Conservation (phyloP, 2,329 filamentous ascomycete genomes). For the Epichloe typhina region DNA sequence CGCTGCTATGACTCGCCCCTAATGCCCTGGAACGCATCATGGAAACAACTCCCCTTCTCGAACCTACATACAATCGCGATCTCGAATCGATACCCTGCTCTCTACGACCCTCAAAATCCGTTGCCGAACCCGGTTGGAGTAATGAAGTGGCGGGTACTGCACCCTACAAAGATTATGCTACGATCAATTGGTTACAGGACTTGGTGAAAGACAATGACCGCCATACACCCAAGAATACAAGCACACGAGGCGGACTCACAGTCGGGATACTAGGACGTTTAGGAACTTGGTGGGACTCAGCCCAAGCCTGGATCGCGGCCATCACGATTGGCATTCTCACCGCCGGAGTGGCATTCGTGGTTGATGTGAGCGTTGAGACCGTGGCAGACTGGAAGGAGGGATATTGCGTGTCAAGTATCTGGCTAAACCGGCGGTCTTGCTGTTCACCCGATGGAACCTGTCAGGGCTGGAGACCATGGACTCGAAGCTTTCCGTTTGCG, state of each 20-base stretch:
- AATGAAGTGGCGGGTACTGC: slow-evolving; percentile 12
- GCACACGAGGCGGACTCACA: slow-evolving; percentile 25
- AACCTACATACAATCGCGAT: neutral
- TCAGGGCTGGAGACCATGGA: slow-evolving; percentile 30
- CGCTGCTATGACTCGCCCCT: neutral
- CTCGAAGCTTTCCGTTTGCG: slow-evolving; percentile 10
- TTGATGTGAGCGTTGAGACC: slow-evolving; percentile 40
- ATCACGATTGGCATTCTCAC: slow-evolving; percentile 40
- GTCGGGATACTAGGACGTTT: slow-evolving; percentile 2
- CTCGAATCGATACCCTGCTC: neutral
- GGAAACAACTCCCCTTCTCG: neutral
- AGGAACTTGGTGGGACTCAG: slow-evolving; percentile 28
- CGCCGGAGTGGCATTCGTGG: slow-evolving; percentile 39
- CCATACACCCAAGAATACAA: slow-evolving; percentile 14
- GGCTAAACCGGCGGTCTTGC: slow-evolving; percentile 36
- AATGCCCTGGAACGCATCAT: neutral
- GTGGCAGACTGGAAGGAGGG: slow-evolving; percentile 44
- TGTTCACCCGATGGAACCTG: slow-evolving; percentile 25
- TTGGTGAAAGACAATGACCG: slow-evolving; percentile 45
- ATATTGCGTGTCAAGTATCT: slow-evolving; percentile 33
- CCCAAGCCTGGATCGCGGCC: slow-evolving; percentile 42
- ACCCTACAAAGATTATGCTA: slow-evolving; percentile 48
- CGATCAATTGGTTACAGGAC: slow-evolving; percentile 50
- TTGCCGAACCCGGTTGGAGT: neutral
- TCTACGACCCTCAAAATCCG: neutral